Percentiles rank a stretch among this genome's conserved stretches.
phyloP scores from a whole-genome alignment of 441 rosid species.

The Melastoma candidum region DNA sequence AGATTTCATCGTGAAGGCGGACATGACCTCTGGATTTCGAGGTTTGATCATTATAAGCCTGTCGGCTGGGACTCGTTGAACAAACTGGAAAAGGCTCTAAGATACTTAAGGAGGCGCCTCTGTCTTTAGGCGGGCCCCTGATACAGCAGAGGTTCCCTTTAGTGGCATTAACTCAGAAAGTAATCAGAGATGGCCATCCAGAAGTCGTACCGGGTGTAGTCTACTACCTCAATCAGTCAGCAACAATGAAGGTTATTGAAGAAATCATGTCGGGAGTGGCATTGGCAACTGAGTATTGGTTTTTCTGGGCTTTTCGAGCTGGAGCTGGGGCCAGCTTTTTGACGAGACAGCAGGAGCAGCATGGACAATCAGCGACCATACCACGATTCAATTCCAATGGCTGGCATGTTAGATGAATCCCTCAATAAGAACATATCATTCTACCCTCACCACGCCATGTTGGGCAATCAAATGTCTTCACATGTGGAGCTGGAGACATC shows the following conservation, averaged over 20 bases:
- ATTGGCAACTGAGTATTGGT: conserved; percentile 55
- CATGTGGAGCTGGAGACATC: no score
- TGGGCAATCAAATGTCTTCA: no score
- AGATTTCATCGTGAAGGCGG: conserved; percentile 60
- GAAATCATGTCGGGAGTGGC: conserved; percentile 39
- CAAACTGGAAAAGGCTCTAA: conserved; percentile 38
- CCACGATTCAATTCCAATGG: conserved; percentile 35
- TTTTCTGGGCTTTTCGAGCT: conserved; percentile 77
- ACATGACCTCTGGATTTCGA: conserved; percentile 40
- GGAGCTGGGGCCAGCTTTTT: conserved; percentile 76
- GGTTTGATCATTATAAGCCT: conserved; percentile 75
- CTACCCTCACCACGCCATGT: no score
- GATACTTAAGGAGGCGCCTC: conserved; percentile 55
- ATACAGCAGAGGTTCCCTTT: conserved; percentile 49
- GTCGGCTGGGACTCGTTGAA: conserved; percentile 62
- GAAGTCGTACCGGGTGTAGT: conserved; percentile 62
- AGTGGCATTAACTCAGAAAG: conserved; percentile 47
- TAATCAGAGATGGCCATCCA: conserved; percentile 19
- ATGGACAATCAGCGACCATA: conserved; percentile 44
- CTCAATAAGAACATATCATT: no score
- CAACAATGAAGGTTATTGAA: conserved; percentile 36
- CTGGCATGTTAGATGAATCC: conserved; percentile 13
- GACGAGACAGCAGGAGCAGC: conserved; percentile 63
- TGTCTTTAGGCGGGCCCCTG: conserved; percentile 78
- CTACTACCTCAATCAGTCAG: conserved; percentile 52